Evolutionary conservation across 106 monocot species (phyloP).

Genomic region (Iris macrosiphon): DNA sequence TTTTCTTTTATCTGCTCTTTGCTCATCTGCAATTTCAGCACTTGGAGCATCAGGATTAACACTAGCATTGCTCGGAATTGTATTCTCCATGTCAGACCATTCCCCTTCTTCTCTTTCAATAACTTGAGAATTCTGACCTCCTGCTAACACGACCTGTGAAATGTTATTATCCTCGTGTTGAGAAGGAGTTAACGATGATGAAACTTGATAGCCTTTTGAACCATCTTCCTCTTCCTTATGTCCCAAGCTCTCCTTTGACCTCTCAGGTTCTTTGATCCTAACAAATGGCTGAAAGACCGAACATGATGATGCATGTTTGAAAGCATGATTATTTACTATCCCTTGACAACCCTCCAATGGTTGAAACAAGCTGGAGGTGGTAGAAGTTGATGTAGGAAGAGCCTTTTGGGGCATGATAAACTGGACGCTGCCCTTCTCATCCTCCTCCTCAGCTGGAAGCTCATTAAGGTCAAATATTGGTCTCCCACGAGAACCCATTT

Average conservation of each 20-base stretch:
- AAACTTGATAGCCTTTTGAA: conserved; percentile 1
- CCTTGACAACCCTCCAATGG: conserved; percentile 27
- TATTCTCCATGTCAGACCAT: conserved; percentile 74
- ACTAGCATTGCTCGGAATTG: conserved; percentile 11
- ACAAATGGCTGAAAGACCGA: conserved; percentile 92
- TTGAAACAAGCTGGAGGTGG: conserved; percentile 26
- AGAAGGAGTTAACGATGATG: conserved; percentile 10
- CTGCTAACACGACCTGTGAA: background rate
- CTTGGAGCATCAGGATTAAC: conserved; percentile 16
- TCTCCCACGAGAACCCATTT: conserved; percentile 71
- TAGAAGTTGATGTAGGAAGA: conserved; percentile 32
- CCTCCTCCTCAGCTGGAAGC: conserved; percentile 64
- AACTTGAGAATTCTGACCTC: conserved; percentile 13
- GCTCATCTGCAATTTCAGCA: conserved; percentile 17
- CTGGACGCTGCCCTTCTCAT: conserved; percentile 18
- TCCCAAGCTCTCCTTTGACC: conserved; percentile 9
- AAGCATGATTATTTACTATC: conserved; percentile 58
- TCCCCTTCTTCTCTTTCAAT: conserved; percentile 96
- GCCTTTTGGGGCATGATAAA: conserved; percentile 43
- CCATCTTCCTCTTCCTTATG: conserved; percentile 18
- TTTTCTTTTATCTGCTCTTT: conserved; percentile 27
- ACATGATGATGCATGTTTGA: conserved; percentile 59
- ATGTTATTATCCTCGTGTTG: conserved; percentile 11
- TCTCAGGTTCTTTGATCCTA: conserved; percentile 40
- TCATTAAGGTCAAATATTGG: conserved; percentile 94